phyloP scores from a whole-genome alignment of 2,329 filamentous ascomycete species.

The Diaporthe helianthi region DNA sequence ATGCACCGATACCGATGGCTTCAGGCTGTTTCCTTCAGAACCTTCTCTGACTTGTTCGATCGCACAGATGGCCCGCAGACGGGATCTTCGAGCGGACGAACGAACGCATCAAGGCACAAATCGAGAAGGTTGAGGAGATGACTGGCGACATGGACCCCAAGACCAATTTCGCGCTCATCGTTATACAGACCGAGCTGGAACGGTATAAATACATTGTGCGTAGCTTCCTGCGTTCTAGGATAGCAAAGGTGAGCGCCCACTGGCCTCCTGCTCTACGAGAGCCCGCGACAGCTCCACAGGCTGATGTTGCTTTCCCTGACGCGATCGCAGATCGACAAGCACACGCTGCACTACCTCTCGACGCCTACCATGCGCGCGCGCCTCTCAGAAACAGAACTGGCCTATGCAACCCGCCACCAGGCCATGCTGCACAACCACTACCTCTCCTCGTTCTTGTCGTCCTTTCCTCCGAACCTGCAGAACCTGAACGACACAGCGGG shows the following conservation, averaged over 20 bases:
- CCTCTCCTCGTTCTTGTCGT: conserved; percentile 79
- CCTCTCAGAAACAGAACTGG: conserved; percentile 79
- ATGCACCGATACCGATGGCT: conserved; percentile 36
- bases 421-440: conserved; percentile 86
- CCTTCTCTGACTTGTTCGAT: background rate
- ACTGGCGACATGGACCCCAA: conserved; percentile 87
- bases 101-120: conserved; percentile 57
- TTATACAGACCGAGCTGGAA: conserved; percentile 95
- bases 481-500: conserved; percentile 90
- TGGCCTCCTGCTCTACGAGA: conserved; percentile 37
- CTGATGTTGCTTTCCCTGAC: background rate
- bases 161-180: conserved; percentile 90
- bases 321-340: conserved; percentile 70
- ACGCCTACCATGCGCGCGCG: conserved; percentile 60
- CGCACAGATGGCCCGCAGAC: conserved; percentile 66
- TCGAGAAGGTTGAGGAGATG: conserved; percentile 57
- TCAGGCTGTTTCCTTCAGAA: background rate
- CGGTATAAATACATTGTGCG: conserved; percentile 91
- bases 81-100: conserved; percentile 84
- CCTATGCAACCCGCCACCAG: conserved; percentile 86
- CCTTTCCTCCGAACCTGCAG: conserved; percentile 81
- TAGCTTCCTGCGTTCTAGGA: conserved; percentile 80
- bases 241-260: conserved; percentile 74
- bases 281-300: background rate
- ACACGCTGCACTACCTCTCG: conserved; percentile 76